Evolutionary conservation across 1,284 basidiomycete genomes (phyloP), one percentile per base, ranked within the genome.

Genomic region (Kwoniella shivajii): DNA sequence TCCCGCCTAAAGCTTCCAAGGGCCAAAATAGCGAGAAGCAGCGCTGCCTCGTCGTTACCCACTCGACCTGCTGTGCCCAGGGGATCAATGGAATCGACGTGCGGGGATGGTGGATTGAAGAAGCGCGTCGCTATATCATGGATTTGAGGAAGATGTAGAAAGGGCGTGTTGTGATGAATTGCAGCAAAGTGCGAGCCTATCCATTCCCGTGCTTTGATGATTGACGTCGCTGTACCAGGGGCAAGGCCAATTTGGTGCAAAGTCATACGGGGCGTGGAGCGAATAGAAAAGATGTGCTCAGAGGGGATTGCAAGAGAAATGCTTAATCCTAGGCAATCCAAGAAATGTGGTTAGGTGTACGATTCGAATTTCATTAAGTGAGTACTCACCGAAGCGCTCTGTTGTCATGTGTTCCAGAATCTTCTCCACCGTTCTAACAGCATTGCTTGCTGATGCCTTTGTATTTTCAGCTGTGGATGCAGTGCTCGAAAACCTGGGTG

Each of bases 151-250:
- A 60, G 55, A 36, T 57, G 34, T 13, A 64, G 57, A 39, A 64
- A 64, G 27, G 63, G 63, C 9, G 63, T 64, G 26, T 58, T 61
- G 45, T 64, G 63, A 37, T 64, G 63, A 5, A 64, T 57, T 1
- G 60, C 63, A 14, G 26, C 30, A 31, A 64, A 61, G 50, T 64
- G 63, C 14, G 56, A 53, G 30, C 55, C 56, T 24, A 64, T 61
- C 57, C 60, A 64, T 10, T 53, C 43, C 18, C 50, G 57, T 6
- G 63, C 63, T 27, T 42, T 38, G 6, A 44, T 18, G 9, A 60
- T 24, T 13, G 60, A 27, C 20, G 24, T 45, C 7, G 54, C 46
- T 4, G 41, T 38, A 1, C 56, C 50, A 10, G 56, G 56, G 2
- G 45, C 44, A 3, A 64, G 46, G 14, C 63, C 63, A 18, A 61